Evolutionary conservation across 306 rosid species (phyloP).

Genomic region (Cercis canadensis): DNA sequence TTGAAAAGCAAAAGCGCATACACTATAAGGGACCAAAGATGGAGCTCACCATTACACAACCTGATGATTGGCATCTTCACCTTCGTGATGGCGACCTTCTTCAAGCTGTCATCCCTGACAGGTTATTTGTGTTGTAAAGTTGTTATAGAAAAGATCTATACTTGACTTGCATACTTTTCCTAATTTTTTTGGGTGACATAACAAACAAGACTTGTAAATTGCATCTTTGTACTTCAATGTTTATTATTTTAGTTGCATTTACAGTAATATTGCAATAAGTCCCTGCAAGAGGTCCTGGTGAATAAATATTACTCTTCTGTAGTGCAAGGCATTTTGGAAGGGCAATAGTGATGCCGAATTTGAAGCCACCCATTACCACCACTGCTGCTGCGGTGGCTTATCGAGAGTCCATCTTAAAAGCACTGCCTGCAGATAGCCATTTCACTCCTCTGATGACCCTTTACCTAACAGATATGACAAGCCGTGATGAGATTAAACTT

Average conservation of each 20-base stretch:
- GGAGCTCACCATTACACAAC: constrained; percentile 80
- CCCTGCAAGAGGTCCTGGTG: constrained; percentile 11
- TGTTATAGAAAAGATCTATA: not conserved
- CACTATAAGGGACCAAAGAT: constrained; percentile 50
- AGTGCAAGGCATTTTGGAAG: constrained; percentile 82
- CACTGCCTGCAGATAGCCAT: constrained; percentile 59
- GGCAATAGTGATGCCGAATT: constrained; percentile 93
- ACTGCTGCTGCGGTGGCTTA: constrained; percentile 72
- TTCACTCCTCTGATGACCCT: constrained; percentile 77
- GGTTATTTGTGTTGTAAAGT: constrained; percentile 44
- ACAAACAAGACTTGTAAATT: constrained; percentile 8
- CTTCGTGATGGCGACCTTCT: constrained; percentile 87
- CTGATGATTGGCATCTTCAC: constrained; percentile 96
- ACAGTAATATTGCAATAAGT: not conserved
- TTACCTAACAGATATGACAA: constrained; percentile 81
- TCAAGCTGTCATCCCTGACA: constrained; percentile 72
- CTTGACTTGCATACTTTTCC: not conserved
- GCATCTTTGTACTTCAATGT: constrained; percentile 5
- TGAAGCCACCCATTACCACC: constrained; percentile 82
- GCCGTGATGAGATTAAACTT: constrained; percentile 72
- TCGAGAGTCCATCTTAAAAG: constrained; percentile 74
- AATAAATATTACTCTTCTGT: constrained; percentile 29
- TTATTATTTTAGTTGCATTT: constrained; percentile 2
- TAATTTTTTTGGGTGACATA: not conserved
- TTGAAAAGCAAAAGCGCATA: constrained; percentile 38